Base-by-base conservation (phyloP, 176 grass and related monocot species). In the Secale cereale region DNA sequence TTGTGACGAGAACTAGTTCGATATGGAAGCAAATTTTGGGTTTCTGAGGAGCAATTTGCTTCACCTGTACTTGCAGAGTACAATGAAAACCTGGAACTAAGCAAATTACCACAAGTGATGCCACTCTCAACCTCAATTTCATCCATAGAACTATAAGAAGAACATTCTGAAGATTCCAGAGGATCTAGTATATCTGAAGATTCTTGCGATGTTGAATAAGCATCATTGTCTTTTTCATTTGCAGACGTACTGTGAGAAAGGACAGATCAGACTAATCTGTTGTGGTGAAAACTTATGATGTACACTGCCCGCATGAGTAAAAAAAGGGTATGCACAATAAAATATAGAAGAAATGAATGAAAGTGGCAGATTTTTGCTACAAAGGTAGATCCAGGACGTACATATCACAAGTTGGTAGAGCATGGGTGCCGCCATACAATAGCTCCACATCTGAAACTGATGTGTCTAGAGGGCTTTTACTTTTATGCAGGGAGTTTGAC, bases 61-160 rank as follows among this genome's bases (percentile, higher is more conserved):
- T 83, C 70, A 81, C 48, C 69, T 45, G 67, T 87, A 61, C 57
- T 82, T 36, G 30, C 36, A 88, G 60, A 40, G 62, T 32, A 81
- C 62, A 80, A 69, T 23, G 83, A 90, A 68, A 68, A 69, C 77
- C 81, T 76, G 35, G 86, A 88, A 84, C 73, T 59, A 57, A 86
- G 26, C 78, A 81, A 75, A 84, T 78, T 72, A 70, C 54, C 70
- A 81, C 63, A 70, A 72, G 65, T 33, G 57, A 60, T 72, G 74
- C 74, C 48, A 82, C 70, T 70, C 54, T 87, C 84, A 83, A 76
- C 20, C 70, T 90, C 86, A 76, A 57, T 79, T 87, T 94, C 93
- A 9, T 94, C 93, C 82, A 83, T 62, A 81, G 93, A 98, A 84
- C 88, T 83, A 92, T 77, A 88, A 65, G 85, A 90, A 66, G 86